Evolutionary conservation across 192 early-diverging fungal genomes (phyloP).

Genomic region (Dissophora globulifera): DNA sequence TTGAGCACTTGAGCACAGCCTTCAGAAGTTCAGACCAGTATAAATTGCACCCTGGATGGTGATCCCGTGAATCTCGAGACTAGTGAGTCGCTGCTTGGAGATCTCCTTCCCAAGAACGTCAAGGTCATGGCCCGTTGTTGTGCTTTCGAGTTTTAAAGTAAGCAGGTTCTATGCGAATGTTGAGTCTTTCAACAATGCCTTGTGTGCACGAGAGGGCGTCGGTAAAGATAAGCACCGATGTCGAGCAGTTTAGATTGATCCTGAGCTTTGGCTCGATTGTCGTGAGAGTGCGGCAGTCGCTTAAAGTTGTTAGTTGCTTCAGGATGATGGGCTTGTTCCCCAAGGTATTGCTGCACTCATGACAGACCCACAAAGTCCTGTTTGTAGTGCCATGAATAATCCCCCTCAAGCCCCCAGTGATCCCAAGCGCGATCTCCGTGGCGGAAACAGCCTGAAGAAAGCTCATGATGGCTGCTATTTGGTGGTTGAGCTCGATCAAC

Average conservation of each 20-base stretch:
- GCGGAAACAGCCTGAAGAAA: neutral
- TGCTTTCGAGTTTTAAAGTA: too few species aligned
- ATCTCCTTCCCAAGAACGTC: too few species aligned
- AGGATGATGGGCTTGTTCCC: neutral
- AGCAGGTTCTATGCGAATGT: too few species aligned
- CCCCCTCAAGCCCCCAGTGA: neutral
- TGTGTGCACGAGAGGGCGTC: too few species aligned
- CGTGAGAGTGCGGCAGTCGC: neutral
- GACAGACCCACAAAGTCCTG: neutral
- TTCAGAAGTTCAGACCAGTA: too few species aligned
- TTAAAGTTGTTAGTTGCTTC: neutral
- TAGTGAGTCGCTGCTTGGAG: too few species aligned
- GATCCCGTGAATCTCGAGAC: too few species aligned
- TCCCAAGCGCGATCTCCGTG: neutral
- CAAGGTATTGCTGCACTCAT: conserved; percentile 1
- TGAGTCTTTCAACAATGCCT: too few species aligned
- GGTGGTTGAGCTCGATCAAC: conserved; percentile 1
- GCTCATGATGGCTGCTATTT: neutral
- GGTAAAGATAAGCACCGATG: too few species aligned
- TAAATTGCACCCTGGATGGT: too few species aligned
- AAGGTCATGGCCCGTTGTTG: too few species aligned
- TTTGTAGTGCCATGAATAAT: neutral
- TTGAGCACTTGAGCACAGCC: too few species aligned
- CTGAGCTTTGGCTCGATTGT: neutral
- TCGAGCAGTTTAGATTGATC: neutral